Conservation (phyloP, 2,329 filamentous ascomycete genomes). For the Zalaria sp. region DNA sequence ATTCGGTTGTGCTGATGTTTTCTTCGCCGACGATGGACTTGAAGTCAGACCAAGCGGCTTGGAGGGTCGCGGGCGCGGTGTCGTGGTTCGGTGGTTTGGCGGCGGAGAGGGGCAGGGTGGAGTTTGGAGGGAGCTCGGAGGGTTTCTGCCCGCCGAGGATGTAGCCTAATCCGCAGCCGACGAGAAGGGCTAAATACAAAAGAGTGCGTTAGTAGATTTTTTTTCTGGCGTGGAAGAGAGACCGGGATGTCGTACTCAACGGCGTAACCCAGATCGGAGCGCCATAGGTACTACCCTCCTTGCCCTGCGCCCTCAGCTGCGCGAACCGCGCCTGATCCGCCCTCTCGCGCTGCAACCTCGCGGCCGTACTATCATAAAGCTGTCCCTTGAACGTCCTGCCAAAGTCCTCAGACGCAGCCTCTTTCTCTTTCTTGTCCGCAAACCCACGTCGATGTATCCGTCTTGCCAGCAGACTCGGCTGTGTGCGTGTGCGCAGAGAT, state of each 20-base stretch:
- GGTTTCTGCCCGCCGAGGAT: constrained; percentile 39
- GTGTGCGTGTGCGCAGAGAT: too few species aligned
- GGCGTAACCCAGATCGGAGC: constrained; percentile 16
- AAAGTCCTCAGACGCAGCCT: background rate
- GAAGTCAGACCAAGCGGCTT: constrained; percentile 52
- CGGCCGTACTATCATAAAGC: constrained; percentile 46
- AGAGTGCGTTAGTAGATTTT: constrained; percentile 12
- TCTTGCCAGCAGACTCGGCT: too few species aligned
- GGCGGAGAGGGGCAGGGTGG: constrained; percentile 40
- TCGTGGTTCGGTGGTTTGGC: constrained; percentile 39
- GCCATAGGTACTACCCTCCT: constrained; percentile 13
- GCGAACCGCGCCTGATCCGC: constrained; percentile 40
- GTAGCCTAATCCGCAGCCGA: constrained; percentile 39
- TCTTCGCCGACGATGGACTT: constrained; percentile 46
- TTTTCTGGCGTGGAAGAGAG: background rate
- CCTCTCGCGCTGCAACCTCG: constrained; percentile 43
- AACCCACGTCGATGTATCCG: too few species aligned
- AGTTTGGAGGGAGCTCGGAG: constrained; percentile 29
- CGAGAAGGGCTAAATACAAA: constrained; percentile 31
- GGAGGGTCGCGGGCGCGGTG: constrained; percentile 40
- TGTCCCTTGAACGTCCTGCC: constrained; percentile 42
- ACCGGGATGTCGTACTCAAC: constrained; percentile 10
- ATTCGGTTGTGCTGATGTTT: constrained; percentile 44
- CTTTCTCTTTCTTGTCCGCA: too few species aligned
- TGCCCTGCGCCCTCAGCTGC: constrained; percentile 15